Evolutionary conservation across 768 basidiomycete species (phyloP).

Genomic region (Cystofilobasidium capitatum): DNA sequence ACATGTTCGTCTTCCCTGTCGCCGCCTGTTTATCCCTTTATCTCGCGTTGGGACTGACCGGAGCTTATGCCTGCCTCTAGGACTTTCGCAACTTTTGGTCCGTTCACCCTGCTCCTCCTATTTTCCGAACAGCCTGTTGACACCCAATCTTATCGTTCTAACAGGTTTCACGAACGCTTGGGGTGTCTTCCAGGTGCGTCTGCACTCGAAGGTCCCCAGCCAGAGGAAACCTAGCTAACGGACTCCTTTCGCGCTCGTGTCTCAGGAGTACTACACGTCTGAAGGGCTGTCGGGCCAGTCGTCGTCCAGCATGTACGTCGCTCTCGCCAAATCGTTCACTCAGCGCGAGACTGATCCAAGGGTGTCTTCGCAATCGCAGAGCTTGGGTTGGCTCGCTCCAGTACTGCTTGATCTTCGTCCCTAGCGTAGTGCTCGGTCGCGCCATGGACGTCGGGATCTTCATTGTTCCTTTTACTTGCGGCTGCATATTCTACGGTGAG

Average conservation of each 20-base stretch:
- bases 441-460: not conserved
- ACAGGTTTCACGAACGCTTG: constrained; percentile 2
- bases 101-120: no score
- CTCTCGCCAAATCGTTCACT: no score
- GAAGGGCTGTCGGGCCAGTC: not conserved
- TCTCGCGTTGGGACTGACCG: not conserved
- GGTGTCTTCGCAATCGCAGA: no score
- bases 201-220: not conserved
- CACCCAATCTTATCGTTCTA: no score
- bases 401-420: constrained; percentile 14
- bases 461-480: not conserved
- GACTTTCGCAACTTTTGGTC: not conserved
- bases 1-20: not conserved
- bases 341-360: not conserved
- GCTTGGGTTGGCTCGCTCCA: not conserved
- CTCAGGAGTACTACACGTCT: not conserved
- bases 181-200: constrained; percentile 11
- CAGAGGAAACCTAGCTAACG: no score
- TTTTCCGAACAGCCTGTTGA: no score
- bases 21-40: not conserved
- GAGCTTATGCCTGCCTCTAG: not conserved
- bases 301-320: not conserved
- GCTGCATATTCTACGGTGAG: not conserved
- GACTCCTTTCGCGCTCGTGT: no score
- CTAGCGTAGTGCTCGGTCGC: not conserved